Conservation (phyloP, 164 flowering plant genomes). For the Cinnamomum chago region DNA sequence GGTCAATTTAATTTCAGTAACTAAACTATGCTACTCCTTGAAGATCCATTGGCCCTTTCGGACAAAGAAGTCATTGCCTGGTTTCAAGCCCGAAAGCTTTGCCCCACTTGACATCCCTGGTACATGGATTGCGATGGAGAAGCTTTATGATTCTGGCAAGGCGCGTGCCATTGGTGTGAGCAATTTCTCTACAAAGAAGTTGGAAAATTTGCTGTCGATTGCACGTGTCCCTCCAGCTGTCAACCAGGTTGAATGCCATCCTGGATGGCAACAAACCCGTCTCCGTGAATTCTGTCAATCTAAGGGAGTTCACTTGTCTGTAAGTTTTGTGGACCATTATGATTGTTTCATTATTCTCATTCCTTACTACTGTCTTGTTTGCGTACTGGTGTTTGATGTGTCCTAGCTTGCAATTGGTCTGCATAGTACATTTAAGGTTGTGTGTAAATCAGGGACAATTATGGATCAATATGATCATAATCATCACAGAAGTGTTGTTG, state of each 20-base stretch:
- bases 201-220: conserved; percentile 48
- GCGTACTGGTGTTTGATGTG: too few species aligned
- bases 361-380: too few species aligned
- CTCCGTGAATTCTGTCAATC: conserved; percentile 57
- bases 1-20: not conserved
- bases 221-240: conserved; percentile 85
- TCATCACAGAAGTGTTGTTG: too few species aligned
- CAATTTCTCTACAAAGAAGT: conserved; percentile 76
- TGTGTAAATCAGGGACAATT: too few species aligned
- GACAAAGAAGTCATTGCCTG: conserved; percentile 46
- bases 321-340: conserved; percentile 27
- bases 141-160: conserved; percentile 66
- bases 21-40: conserved; percentile 6
- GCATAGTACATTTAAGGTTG: too few species aligned
- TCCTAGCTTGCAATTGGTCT: too few species aligned
- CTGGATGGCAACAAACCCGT: conserved; percentile 63
- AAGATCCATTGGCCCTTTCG: conserved; percentile 88
- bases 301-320: conserved; percentile 69
- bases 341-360: not conserved
- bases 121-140: conserved; percentile 88
- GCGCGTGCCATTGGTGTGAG: conserved; percentile 84
- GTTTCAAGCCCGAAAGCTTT: conserved; percentile 47
- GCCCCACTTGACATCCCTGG: conserved; percentile 43
- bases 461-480: too few species aligned
- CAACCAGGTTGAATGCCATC: conserved; percentile 82